Evolutionary conservation across 768 basidiomycete species (phyloP).

Genomic region (Pisolithus orientalis): DNA sequence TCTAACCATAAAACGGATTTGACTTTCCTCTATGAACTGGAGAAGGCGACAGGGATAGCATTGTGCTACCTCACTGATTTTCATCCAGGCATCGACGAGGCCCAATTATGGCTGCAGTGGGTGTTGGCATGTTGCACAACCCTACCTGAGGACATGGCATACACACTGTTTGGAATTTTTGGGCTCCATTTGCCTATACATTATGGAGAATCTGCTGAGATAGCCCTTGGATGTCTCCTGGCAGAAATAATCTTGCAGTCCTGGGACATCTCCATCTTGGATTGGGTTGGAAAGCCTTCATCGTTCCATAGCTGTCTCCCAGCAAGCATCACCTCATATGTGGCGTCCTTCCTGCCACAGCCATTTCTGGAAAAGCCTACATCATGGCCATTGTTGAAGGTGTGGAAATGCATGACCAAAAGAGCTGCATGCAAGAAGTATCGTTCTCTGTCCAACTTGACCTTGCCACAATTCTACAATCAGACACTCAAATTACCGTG

Average conservation of each 20-base stretch:
- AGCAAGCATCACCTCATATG: not conserved
- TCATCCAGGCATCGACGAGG: not conserved
- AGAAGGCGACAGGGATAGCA: not conserved
- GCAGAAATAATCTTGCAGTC: conserved; percentile 3
- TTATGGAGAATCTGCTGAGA: conserved; percentile 4
- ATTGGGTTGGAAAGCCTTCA: conserved; percentile 8
- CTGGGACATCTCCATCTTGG: conserved; percentile 3
- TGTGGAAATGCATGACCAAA: not conserved
- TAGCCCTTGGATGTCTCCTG: conserved; percentile 3
- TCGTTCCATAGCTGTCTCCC: conserved; percentile 3
- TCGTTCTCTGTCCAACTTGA: too few species aligned
- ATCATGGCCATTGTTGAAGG: too few species aligned
- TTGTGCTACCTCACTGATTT: not conserved
- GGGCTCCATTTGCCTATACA: conserved; percentile 16
- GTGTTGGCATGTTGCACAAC: not conserved
- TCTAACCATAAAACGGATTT: not conserved
- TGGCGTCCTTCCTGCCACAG: too few species aligned
- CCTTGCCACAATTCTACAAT: too few species aligned
- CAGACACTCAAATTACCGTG: too few species aligned
- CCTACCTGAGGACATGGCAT: not conserved
- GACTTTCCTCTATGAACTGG: not conserved
- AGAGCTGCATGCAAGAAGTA: too few species aligned
- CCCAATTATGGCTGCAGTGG: not conserved
- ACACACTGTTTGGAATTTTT: conserved; percentile 4
- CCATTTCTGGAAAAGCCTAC: too few species aligned